Percentiles rank a stretch among this genome's conserved stretches.
Evolutionary conservation across 192 early-diverging fungal species (phyloP).

Genomic region (Mortierella alpina): DNA sequence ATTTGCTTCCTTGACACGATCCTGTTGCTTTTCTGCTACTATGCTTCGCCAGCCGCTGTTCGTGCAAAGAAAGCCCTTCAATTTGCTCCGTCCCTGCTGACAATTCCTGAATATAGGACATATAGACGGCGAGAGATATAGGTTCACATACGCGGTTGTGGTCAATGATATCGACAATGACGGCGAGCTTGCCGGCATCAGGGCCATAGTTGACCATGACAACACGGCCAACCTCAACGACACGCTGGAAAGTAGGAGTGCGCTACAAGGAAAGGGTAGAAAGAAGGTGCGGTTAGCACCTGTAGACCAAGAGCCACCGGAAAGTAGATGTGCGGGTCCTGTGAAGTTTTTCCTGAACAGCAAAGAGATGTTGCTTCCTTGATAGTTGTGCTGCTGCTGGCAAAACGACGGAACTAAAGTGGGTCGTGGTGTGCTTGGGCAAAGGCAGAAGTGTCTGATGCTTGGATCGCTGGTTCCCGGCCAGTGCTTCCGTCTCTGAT

Average conservation of each 20-base stretch:
- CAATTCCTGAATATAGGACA: not conserved
- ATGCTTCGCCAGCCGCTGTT: no score
- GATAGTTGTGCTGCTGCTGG: not conserved
- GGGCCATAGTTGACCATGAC: constrained; percentile 95
- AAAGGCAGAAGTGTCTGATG: no score
- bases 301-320: no score
- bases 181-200: constrained; percentile 97
- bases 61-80: no score
- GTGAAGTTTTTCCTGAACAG: not conserved
- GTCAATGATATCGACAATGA: constrained; percentile 99
- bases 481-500: no score
- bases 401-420: not conserved
- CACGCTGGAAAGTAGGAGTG: constrained; percentile 81
- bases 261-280: constrained; percentile 24
- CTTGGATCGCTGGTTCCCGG: no score
- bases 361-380: not conserved
- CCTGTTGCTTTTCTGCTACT: no score
- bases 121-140: not conserved
- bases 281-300: constrained; percentile 8
- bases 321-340: no score
- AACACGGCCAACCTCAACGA: constrained; percentile 98
- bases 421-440: not conserved
- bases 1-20: no score
- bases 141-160: constrained; percentile 86
- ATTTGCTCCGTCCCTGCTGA: not conserved